A percentile compares a stretch with the other conserved stretches of the same genome.
Conservation (phyloP, 1,284 basidiomycete species). For the Vanrija pseudolonga region DNA sequence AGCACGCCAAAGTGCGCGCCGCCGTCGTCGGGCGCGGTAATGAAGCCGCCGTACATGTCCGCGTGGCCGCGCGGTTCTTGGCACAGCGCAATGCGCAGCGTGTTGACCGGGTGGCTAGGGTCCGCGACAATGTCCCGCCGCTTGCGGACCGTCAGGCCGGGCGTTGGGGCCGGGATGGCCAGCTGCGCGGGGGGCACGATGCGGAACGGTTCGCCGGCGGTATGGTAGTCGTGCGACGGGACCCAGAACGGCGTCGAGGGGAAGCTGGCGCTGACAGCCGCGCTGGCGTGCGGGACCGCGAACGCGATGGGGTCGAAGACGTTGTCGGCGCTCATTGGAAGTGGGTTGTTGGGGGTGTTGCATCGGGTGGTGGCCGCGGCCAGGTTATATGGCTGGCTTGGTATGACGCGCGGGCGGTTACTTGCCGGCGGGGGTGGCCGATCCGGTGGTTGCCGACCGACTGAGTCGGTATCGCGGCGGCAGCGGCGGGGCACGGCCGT, state of each 20-base stretch:
- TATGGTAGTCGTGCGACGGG: constrained; percentile 23
- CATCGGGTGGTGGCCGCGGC: no score
- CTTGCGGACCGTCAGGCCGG: constrained; percentile 5
- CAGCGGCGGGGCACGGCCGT: no score
- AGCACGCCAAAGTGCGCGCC: constrained; percentile 53
- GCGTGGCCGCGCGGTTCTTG: constrained; percentile 52
- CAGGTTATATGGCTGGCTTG: no score
- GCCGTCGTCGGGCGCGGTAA: constrained; percentile 41
- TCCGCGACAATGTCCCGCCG: constrained; percentile 4
- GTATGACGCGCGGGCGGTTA: no score
- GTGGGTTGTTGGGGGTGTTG: no score
- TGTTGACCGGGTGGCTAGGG: constrained; percentile 17
- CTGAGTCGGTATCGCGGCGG: no score
- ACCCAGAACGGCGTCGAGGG: constrained; percentile 15
- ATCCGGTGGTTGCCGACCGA: no score
- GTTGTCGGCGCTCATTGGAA: no score
- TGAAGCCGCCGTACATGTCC: constrained; percentile 55
- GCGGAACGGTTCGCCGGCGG: constrained; percentile 27
- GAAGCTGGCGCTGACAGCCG: background rate
- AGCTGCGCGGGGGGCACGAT: constrained; percentile 13
- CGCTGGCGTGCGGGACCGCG: no score
- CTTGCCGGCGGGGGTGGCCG: no score
- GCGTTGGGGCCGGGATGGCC: background rate
- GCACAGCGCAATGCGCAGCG: constrained; percentile 15
- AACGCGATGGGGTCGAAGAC: no score